Evolutionary conservation across 106 monocot species (phyloP).

Genomic region (Hemerocallis citrina): DNA sequence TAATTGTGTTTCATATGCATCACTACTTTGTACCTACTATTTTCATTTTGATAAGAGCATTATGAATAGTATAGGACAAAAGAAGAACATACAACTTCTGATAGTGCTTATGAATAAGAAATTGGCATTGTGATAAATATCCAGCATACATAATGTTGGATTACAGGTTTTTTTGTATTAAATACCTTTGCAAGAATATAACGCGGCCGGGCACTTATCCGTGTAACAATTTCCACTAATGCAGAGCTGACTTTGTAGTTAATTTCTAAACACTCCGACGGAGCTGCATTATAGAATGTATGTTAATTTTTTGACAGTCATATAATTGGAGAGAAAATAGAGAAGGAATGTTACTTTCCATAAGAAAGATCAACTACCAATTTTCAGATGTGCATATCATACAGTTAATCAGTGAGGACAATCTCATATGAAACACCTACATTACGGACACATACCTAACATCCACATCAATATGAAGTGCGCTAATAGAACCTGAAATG

Average conservation of each 20-base stretch:
- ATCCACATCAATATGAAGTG: too few species aligned
- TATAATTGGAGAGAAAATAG: neutral
- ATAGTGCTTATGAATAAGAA: neutral
- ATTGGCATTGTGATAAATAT: neutral
- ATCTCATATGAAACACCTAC: too few species aligned
- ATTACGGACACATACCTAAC: too few species aligned
- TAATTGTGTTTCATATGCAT: neutral
- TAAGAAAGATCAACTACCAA: neutral
- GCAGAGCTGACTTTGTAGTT: conserved; percentile 95
- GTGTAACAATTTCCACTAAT: conserved; percentile 69
- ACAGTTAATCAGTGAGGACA: too few species aligned
- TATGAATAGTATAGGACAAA: neutral
- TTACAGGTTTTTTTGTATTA: neutral
- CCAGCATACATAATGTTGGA: conserved; percentile 1
- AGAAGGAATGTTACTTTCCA: neutral
- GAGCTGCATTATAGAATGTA: conserved; percentile 39
- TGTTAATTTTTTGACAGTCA: neutral
- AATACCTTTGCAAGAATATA: conserved; percentile 97
- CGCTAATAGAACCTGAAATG: too few species aligned
- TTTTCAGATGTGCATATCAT: too few species aligned
- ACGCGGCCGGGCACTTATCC: conserved; percentile 57
- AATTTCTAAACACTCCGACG: conserved; percentile 90
- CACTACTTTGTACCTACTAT: neutral
- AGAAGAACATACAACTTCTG: neutral
- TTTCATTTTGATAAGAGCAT: neutral